Base-by-base conservation (phyloP, 768 basidiomycete species). In the Kwoniella heveanensis region DNA sequence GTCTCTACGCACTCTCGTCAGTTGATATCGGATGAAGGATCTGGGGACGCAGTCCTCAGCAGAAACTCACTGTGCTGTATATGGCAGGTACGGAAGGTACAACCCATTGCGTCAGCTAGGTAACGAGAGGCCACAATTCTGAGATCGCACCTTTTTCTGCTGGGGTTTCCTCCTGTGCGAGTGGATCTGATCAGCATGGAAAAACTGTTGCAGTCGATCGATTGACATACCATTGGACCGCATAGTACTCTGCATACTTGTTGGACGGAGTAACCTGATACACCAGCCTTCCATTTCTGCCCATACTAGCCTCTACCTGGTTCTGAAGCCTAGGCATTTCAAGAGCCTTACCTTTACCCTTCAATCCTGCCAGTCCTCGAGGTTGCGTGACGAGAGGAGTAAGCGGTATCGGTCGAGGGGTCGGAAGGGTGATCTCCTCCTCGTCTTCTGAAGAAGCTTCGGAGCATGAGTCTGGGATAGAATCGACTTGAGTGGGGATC, bases 161-260 rank as follows among this genome's bases (percentile, higher is more conserved):
- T 76, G 74, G 0, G 74, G 74, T 46, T 76, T 76, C 37, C 74
- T 47, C 72, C 74, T 76, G 39, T 8, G n/a, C n/a, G n/a, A n/a
- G n/a, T n/a, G n/a, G n/a, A n/a, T n/a, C n/a, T n/a, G n/a, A n/a
- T n/a, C n/a, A n/a, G n/a, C n/a, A n/a, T n/a, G n/a, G n/a, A n/a
- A n/a, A n/a, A n/a, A n/a, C n/a, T n/a, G n/a, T n/a, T n/a, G n/a
- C n/a, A n/a, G n/a, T n/a, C n/a, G 32, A 32, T 6, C 32, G 50
- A n/a, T 32, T 48, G 25, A 58, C 72, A 68, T 61, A 76, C 74
- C 72, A 76, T 55, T 72, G 70, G 5, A 70, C 70, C 1, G 59
- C 56, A 32, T 54, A 76, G 60, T 70, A 73, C 17, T 39, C 47
- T 4, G 66, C 66, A 21, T 53, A 57, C 29, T 32, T 36, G 25